Percentiles rank a stretch among this genome's conserved stretches.
phyloP scores from a whole-genome alignment of 768 basidiomycete species.

The Podaxis sp. region DNA sequence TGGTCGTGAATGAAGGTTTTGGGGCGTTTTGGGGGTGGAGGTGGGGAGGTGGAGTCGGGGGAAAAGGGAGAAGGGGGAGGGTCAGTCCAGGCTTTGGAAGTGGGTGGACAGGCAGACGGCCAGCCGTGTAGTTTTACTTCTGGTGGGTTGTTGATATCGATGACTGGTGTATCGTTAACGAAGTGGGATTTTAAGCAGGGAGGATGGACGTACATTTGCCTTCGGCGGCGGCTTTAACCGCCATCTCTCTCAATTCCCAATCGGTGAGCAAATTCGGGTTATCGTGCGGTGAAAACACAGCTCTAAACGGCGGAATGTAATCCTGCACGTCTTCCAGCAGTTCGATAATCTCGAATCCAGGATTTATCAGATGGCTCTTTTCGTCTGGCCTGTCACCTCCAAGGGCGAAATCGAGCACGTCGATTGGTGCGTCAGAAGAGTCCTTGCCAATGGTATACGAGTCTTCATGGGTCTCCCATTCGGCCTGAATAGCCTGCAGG shows the following conservation, averaged over 20 bases:
- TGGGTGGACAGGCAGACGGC: conserved; percentile 35
- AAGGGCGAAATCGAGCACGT: conserved; percentile 30
- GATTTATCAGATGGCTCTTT: conserved; percentile 25
- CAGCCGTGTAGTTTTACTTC: conserved; percentile 34
- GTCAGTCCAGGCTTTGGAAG: conserved; percentile 30
- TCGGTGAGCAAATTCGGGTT: conserved; percentile 41
- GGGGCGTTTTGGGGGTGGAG: conserved; percentile 13
- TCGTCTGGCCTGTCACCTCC: conserved; percentile 22
- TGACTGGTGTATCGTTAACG: conserved; percentile 21
- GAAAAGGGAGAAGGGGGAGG: conserved; percentile 20
- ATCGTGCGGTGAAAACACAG: conserved; percentile 52
- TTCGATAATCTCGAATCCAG: conserved; percentile 34
- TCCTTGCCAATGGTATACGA: conserved; percentile 42
- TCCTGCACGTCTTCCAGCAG: conserved; percentile 41
- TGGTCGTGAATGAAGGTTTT: conserved; percentile 51
- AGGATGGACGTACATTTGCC: conserved; percentile 33
- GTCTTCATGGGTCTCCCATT: conserved; percentile 38
- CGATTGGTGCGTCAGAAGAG: conserved; percentile 21
- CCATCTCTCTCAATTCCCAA: conserved; percentile 32
- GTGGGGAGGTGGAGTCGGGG: conserved; percentile 21
- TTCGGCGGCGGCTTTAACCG: conserved; percentile 35
- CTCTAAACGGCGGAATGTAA: conserved; percentile 46
- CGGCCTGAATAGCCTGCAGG: conserved; percentile 32
- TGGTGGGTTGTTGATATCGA: conserved; percentile 33
- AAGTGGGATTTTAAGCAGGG: neutral